A percentile compares a stretch with the other conserved stretches of the same genome.
phyloP scores from a whole-genome alignment of 768 basidiomycete genomes.

The Termitomyces titanicus region DNA sequence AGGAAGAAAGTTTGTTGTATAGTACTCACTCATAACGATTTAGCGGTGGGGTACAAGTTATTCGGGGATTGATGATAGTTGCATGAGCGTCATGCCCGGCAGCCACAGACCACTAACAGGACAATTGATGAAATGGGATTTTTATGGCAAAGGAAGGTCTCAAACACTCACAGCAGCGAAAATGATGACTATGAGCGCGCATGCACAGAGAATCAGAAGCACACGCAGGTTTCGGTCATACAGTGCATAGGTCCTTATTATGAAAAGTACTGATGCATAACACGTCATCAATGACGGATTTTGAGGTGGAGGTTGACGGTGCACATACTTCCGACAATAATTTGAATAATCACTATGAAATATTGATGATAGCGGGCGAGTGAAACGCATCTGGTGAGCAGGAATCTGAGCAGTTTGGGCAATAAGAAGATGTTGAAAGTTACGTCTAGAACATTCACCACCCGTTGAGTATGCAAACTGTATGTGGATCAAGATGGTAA shows the following conservation, averaged over 20 bases:
- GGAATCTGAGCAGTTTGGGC: not conserved
- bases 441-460: not conserved
- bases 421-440: not conserved
- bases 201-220: constrained; percentile 21
- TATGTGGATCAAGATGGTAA: not conserved
- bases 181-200: constrained; percentile 23
- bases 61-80: not conserved
- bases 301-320: not conserved
- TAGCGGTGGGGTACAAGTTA: not conserved
- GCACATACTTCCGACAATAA: constrained; percentile 33
- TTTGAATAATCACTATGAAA: constrained; percentile 28
- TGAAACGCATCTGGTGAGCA: constrained; percentile 18
- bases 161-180: constrained; percentile 1
- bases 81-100: not conserved
- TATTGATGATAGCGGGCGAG: constrained; percentile 26
- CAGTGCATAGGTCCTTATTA: constrained; percentile 37
- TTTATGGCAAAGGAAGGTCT: not conserved
- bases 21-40: not conserved
- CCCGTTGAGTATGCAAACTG: not conserved
- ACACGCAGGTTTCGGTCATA: constrained; percentile 27
- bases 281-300: not conserved
- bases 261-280: constrained; percentile 27
- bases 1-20: not conserved
- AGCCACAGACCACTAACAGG: not conserved
- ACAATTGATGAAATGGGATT: not conserved